phyloP scores from a whole-genome alignment of 768 basidiomycete genomes.

The Suillus occidentalis region DNA sequence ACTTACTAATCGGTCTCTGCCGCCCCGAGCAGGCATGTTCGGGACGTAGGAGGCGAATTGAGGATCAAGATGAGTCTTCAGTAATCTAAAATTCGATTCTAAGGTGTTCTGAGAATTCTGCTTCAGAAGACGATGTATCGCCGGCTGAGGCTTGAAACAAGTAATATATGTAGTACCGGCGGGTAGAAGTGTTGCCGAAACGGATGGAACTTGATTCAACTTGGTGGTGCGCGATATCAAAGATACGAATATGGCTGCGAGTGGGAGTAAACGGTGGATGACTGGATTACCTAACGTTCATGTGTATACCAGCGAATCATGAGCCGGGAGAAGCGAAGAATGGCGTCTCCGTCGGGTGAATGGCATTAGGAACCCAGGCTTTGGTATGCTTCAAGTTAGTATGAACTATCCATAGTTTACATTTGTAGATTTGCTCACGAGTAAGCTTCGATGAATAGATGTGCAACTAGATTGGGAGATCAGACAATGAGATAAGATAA shows the following conservation, averaged over 20 bases:
- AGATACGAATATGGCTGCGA: background rate
- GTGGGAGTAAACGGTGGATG: background rate
- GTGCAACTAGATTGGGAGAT: background rate
- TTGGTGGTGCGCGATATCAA: background rate
- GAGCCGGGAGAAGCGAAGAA: background rate
- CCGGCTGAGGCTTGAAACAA: background rate
- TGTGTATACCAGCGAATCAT: background rate
- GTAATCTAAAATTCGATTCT: background rate
- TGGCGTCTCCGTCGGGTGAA: background rate
- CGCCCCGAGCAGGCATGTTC: background rate
- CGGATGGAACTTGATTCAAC: background rate
- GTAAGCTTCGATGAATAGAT: background rate
- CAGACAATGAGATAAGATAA: background rate
- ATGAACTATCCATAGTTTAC: background rate
- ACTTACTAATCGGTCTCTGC: background rate
- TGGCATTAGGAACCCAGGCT: background rate
- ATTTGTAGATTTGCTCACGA: background rate
- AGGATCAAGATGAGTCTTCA: background rate
- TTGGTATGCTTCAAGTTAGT: background rate
- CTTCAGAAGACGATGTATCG: background rate
- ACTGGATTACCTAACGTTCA: background rate
- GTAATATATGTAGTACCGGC: background rate
- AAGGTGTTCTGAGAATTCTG: background rate
- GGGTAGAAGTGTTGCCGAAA: background rate
- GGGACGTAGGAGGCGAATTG: background rate